Evolutionary conservation across 169 alveolate species (phyloP), one percentile per base, ranked within the genome.

Genomic region (Perkinsus marinus): DNA sequence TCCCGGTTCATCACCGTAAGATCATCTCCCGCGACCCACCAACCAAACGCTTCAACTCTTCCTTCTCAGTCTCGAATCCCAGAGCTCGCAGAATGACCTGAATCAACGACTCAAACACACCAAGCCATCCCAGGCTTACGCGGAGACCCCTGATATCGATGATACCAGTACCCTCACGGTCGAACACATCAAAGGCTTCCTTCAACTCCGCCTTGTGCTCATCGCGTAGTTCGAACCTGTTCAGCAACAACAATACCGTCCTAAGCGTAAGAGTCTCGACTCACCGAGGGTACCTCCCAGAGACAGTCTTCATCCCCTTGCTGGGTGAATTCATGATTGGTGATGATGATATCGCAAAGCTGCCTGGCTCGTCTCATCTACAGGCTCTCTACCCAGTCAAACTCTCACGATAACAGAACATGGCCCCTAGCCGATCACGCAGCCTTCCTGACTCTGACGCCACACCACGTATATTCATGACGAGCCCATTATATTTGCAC

Each of bases 111-210:
- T 90, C 93, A 97, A 92, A 97, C 99, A 92, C 46, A 41, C 19
- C 46, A 41, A 41, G 10, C 46, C 97, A 99, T 91, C 96, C 97
- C 98, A 98, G 97, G 34, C 99, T 99, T 38, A 97, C 99, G 93
- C 97, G 98, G 39, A 98, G 94, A 94, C 98, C 99, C 93, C 96
- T 97, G 39, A 97, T 96, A 92, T 97, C 99, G 90, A 97, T 97
- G 39, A 36, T 90, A 93, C 99, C 99, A 30, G 99, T 94, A 68
- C 97, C 98, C 92, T 97, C 98, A 22, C 98, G 97, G 92, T 98
- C 99, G 93, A 98, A 98, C 30, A 98, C 93, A 93, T 97, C 99
- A 94, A 98, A 98, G 13, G 99, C 99, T 91, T 98, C 99, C 92
- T 97, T 97, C n/a, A 98, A 95, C 94, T 98, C 99, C 90, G 96